Conservation (phyloP, 164 flowering plant genomes). For the Vitis cinerea region DNA sequence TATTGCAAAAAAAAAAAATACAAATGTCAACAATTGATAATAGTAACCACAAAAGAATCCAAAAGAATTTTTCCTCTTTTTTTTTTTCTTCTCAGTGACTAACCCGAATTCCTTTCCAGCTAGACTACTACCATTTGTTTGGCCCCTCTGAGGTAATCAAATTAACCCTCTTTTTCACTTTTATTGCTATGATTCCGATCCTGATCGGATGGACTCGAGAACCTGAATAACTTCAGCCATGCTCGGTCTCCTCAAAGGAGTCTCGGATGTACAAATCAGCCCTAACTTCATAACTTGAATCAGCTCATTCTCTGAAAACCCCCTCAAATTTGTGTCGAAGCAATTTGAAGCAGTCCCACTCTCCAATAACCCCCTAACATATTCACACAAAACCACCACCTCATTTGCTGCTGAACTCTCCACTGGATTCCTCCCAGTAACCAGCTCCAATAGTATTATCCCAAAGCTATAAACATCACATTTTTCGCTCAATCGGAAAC, state of each 20-base stretch:
- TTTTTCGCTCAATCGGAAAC: constrained; percentile 68
- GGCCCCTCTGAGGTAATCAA: constrained; percentile 1
- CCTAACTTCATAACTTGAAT: constrained; percentile 95
- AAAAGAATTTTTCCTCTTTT: constrained; percentile 38
- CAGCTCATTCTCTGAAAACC: constrained; percentile 78
- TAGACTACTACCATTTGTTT: constrained; percentile 6
- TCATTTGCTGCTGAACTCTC: constrained; percentile 66
- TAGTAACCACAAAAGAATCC: constrained; percentile 32
- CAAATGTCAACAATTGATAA: constrained; percentile 35
- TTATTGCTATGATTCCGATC: constrained; percentile 31
- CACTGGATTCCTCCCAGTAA: constrained; percentile 92
- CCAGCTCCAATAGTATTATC: constrained; percentile 81
- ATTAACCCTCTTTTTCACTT: not conserved
- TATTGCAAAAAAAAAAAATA: constrained; percentile 27
- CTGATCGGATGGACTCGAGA: constrained; percentile 82
- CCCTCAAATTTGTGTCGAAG: constrained; percentile 71
- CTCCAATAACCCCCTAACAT: constrained; percentile 71
- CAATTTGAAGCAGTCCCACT: constrained; percentile 71
- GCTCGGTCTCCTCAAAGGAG: constrained; percentile 82
- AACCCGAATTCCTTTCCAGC: constrained; percentile 12
- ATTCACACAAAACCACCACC: constrained; percentile 79
- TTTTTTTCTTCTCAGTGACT: constrained; percentile 9
- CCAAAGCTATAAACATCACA: constrained; percentile 97
- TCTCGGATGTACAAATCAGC: constrained; percentile 76
- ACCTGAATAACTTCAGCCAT: constrained; percentile 98